Evolutionary conservation across 139 green algal genomes (phyloP), one percentile per base, ranked within the genome.

Genomic region (Chlamydomonas asymmetrica): DNA sequence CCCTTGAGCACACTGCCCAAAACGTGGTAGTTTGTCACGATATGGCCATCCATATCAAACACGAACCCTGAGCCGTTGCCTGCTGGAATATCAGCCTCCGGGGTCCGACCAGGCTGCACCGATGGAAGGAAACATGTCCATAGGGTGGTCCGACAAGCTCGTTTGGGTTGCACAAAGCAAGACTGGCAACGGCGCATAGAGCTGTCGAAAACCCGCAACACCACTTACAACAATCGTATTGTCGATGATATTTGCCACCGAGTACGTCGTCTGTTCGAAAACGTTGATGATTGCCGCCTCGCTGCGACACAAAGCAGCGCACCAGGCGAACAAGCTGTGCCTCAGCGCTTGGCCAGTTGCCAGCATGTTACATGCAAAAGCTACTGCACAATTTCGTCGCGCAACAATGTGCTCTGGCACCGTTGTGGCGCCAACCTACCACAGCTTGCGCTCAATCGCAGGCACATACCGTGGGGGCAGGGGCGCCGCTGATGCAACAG

Each of bases 11-110:
- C 76, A 37, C 50, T 84, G 32, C 72, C 81, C 37, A 94, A 71
- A 57, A 92, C 88, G 54, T 89, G 79, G 72, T 85, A 87, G 75
- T 83, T 91, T 62, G 88, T 97, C 23, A 97, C 87, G 9, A 97
- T 66, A 74, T 97, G 82, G 27, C 91, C 93, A 22, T 88, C 35
- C 0, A 71, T 73, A 66, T 96, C 90, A 88, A 87, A 95, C 0
- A 97, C 72, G 48, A 97, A 90, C 83, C 66, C 50, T 80, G 39
- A 0, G 73, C 92, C 92, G 57, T 96, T 96, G 67, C 92, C 92
- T 73, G 94, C 87, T 37, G 91, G 85, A 25, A 87, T 48, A 29
- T 92, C 91, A 25, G 66, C 78, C 32, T 88, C 74, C 32, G 79
- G 59, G 20, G 27, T 72, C 23, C 78, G 70, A 7, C 78, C 78